Evolutionary conservation across 768 basidiomycete species (phyloP).

Genomic region (Naganishia kalamii): DNA sequence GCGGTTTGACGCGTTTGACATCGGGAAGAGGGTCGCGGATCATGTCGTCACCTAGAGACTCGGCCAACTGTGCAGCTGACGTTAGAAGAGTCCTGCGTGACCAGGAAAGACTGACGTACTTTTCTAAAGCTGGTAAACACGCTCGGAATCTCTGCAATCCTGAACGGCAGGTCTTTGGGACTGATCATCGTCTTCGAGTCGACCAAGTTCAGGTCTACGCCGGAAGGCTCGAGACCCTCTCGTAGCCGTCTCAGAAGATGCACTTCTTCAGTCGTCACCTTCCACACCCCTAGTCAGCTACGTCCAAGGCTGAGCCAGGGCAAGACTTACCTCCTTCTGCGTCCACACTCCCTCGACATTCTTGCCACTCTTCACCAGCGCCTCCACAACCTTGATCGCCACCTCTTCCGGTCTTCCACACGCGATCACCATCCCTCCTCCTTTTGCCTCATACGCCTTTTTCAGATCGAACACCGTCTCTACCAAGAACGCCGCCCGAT

Average conservation of each 20-base stretch:
- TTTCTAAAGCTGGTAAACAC: slow-evolving; percentile 51
- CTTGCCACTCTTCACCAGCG: slow-evolving; percentile 31
- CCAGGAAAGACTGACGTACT: slow-evolving; percentile 26
- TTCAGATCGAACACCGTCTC: slow-evolving; percentile 46
- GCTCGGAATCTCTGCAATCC: slow-evolving; percentile 42
- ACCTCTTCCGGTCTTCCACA: slow-evolving; percentile 48
- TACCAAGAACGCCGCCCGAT: slow-evolving; percentile 43
- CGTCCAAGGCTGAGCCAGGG: not conserved
- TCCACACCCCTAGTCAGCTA: not conserved
- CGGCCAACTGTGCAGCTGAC: slow-evolving; percentile 32
- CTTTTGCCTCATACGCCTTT: slow-evolving; percentile 30
- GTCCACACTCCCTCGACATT: slow-evolving; percentile 43
- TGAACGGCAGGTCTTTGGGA: slow-evolving; percentile 42
- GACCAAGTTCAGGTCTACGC: slow-evolving; percentile 19
- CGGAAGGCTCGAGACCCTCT: slow-evolving; percentile 7
- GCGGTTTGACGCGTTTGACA: slow-evolving; percentile 35
- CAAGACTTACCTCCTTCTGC: slow-evolving; percentile 43
- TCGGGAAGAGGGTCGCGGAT: slow-evolving; percentile 39
- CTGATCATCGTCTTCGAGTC: slow-evolving; percentile 45
- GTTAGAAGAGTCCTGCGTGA: not conserved
- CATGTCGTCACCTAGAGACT: slow-evolving; percentile 45
- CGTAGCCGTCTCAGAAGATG: slow-evolving; percentile 26
- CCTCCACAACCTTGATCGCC: slow-evolving; percentile 38
- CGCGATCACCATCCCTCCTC: slow-evolving; percentile 46
- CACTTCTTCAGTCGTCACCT: slow-evolving; percentile 29